Evolutionary conservation across 805 yeast genomes (phyloP), one percentile per base, ranked within the genome.

Genomic region (Ogataea glucozyma): DNA sequence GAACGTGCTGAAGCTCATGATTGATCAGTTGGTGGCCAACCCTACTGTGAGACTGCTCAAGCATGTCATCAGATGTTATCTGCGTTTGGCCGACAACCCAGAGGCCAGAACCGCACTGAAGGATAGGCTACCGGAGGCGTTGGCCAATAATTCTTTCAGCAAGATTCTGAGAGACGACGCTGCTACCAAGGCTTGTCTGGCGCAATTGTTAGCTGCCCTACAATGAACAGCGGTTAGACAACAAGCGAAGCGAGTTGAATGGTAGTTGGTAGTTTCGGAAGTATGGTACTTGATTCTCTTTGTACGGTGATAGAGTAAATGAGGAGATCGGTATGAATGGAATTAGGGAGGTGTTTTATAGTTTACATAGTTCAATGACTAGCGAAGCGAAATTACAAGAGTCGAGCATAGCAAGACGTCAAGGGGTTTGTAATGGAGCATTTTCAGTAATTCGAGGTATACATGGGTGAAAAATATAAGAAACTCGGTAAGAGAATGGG

Each of bases 41-140:
- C 88, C 85, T 44, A 85, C 96, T 0, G 89, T 91, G 0, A 76
- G 98, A 54, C 71, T 91, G 38, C 72, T 91, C 47, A 90, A 91
- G 61, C 98, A 93, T 60, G 96, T 91, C 24, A 93, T 91, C 21
- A 78, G 97, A 61, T 91, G 99, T 62, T 91, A 91, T 60, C 72
- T 91, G 67, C 77, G 99, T 51, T 72, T 91, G 36, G 81, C 93
- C 33, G 99, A 91, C 61, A 90, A 91, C 56, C 71, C 81, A 26
- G 95, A 95, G 49, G 97, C 98, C 2, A 75, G 97, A 52, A 85
- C 85, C 50, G 89, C 96, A 0, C 72, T 91, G 52, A 82, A 86
- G 34, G 84, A 81, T 45, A 83, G 87, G 17, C 68, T 93, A 38
- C 98, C 99, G 2, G 91, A 85, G 53, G 87, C 95, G 2, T 72